phyloP scores from a whole-genome alignment of 1,284 basidiomycete species.

The Sanguinoderma infundibulare region DNA sequence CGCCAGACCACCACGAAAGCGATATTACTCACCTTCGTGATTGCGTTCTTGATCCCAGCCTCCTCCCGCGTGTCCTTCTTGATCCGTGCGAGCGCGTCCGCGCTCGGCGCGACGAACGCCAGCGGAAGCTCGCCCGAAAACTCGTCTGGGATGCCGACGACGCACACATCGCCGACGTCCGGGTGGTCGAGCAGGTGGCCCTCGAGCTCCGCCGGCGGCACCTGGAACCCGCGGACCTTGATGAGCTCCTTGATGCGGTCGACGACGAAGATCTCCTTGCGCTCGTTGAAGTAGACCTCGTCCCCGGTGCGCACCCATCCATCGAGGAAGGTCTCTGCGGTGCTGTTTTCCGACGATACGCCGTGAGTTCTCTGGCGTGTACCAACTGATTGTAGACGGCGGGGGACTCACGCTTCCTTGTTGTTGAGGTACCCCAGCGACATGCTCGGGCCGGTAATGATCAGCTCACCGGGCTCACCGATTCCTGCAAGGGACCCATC shows the following conservation, averaged over 20 bases:
- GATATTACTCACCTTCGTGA: constrained; percentile 51
- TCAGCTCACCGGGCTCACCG: constrained; percentile 48
- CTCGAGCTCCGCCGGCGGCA: constrained; percentile 40
- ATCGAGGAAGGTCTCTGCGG: constrained; percentile 47
- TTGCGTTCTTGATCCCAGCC: constrained; percentile 16
- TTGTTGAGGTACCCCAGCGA: constrained; percentile 47
- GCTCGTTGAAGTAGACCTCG: constrained; percentile 45
- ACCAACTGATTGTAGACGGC: too few species aligned
- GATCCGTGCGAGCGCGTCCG: constrained; percentile 21
- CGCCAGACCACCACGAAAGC: background rate
- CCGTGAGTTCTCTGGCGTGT: background rate
- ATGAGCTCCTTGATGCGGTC: constrained; percentile 45
- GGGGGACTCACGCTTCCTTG: constrained; percentile 42
- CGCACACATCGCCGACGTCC: constrained; percentile 54
- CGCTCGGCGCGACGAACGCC: constrained; percentile 29
- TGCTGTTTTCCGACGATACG: constrained; percentile 33
- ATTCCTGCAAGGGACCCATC: constrained; percentile 44
- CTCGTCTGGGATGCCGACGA: constrained; percentile 76
- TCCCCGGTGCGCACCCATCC: constrained; percentile 54
- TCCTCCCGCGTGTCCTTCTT: constrained; percentile 11
- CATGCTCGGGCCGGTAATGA: constrained; percentile 43
- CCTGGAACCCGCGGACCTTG: constrained; percentile 35
- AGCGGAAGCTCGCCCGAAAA: constrained; percentile 74
- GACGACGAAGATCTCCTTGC: constrained; percentile 47
- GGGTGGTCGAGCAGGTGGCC: constrained; percentile 73